Conservation (phyloP, 441 rosid species). For the Sinapis alba region DNA sequence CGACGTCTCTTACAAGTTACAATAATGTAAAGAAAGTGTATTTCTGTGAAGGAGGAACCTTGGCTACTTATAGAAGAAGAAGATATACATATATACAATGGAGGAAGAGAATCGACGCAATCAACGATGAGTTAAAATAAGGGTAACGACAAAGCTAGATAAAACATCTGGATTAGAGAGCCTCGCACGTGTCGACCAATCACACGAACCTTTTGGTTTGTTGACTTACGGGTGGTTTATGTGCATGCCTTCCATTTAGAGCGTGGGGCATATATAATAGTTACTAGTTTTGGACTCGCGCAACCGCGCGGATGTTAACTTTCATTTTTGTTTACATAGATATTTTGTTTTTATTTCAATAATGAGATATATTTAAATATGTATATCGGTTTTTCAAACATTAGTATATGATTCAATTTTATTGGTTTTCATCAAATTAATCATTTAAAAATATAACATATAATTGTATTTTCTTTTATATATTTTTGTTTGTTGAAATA, state of each 20-base stretch:
- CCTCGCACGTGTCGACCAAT: constrained; percentile 34
- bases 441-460: too few species aligned
- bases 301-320: too few species aligned
- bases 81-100: constrained; percentile 21
- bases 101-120: constrained; percentile 38
- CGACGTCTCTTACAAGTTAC: constrained; percentile 4
- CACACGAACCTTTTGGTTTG: constrained; percentile 22
- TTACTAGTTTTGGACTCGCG: too few species aligned
- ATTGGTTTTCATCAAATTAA: too few species aligned
- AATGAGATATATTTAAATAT: too few species aligned
- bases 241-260: constrained; percentile 11
- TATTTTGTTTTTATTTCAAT: too few species aligned
- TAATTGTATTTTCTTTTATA: too few species aligned
- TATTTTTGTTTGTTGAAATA: too few species aligned
- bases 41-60: constrained; percentile 21
- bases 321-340: too few species aligned
- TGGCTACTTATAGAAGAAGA: constrained; percentile 30
- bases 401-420: too few species aligned
- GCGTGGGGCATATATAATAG: constrained; percentile 17
- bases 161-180: constrained; percentile 31
- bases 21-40: not conserved
- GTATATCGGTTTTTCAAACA: too few species aligned
- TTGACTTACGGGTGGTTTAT: constrained; percentile 34
- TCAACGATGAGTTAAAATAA: constrained; percentile 4
- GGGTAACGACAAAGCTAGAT: constrained; percentile 15